A percentile compares a stretch with the other conserved stretches of the same genome.
Evolutionary conservation across 257 asterid species (phyloP).

Genomic region (Primulina tabacum): DNA sequence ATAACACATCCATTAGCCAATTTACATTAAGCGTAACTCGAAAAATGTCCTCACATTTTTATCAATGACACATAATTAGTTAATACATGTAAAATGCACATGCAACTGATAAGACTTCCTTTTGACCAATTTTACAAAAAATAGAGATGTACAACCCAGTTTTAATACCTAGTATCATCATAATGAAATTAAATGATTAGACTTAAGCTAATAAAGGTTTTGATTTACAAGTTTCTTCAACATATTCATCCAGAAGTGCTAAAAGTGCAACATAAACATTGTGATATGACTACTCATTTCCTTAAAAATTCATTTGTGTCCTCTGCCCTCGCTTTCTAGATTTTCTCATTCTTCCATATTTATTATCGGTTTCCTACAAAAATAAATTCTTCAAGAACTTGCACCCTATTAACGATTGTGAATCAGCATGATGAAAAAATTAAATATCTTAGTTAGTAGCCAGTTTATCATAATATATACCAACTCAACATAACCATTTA

Average conservation of each 20-base stretch:
- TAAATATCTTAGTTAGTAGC: background rate
- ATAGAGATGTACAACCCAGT: background rate
- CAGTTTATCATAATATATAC: too few species aligned
- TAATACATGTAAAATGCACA: background rate
- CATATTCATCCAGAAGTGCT: background rate
- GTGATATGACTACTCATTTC: background rate
- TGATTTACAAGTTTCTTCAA: background rate
- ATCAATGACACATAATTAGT: background rate
- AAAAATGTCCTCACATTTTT: background rate
- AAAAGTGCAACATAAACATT: background rate
- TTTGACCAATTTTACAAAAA: too few species aligned
- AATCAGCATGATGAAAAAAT: background rate
- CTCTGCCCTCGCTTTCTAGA: background rate
- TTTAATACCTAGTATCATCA: background rate
- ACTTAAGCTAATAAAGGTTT: background rate
- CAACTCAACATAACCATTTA: background rate
- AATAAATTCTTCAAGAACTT: background rate
- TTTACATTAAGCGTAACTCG: background rate
- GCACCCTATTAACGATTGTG: background rate
- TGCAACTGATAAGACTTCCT: too few species aligned
- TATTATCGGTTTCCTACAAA: too few species aligned
- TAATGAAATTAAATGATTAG: background rate
- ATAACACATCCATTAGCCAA: background rate
- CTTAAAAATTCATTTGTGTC: background rate
- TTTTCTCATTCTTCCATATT: background rate